phyloP scores from a whole-genome alignment of 2,329 filamentous ascomycete species.

The Colletotrichum sansevieriae region DNA sequence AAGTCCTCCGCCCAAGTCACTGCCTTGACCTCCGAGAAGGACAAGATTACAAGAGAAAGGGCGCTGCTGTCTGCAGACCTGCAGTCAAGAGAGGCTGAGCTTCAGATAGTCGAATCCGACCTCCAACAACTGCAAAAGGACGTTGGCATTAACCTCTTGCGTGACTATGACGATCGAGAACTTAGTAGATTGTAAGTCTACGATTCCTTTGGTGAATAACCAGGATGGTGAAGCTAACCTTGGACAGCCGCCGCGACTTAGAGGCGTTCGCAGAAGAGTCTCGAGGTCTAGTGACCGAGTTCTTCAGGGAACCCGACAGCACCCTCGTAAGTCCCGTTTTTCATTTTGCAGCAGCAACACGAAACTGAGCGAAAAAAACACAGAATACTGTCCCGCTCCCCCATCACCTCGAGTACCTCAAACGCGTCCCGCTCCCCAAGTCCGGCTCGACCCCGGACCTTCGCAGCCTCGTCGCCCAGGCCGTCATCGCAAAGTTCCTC shows the following conservation, averaged over 20 bases:
- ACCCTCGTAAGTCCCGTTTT: conserved; percentile 41
- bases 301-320: conserved; percentile 46
- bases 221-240: conserved; percentile 20
- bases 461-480: conserved; percentile 49
- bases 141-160: conserved; percentile 43
- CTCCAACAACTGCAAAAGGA: conserved; percentile 18
- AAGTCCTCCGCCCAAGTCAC: not conserved
- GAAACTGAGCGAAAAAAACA: no score
- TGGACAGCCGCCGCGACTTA: conserved; percentile 44
- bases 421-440: conserved; percentile 27
- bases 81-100: conserved; percentile 6
- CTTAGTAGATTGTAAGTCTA: conserved; percentile 45
- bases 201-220: not conserved
- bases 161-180: conserved; percentile 42
- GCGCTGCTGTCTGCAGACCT: not conserved
- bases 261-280: conserved; percentile 45
- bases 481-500: conserved; percentile 45
- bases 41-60: not conserved
- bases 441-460: conserved; percentile 45
- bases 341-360: not conserved
- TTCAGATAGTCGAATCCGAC: not conserved
- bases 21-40: conserved; percentile 4
- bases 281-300: conserved; percentile 46
- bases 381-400: not conserved
- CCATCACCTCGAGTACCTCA: conserved; percentile 9